Percentiles rank a stretch among this genome's conserved stretches.
Evolutionary conservation across 1,139 yeast genomes (phyloP).

Genomic region (Pichia sp.): DNA sequence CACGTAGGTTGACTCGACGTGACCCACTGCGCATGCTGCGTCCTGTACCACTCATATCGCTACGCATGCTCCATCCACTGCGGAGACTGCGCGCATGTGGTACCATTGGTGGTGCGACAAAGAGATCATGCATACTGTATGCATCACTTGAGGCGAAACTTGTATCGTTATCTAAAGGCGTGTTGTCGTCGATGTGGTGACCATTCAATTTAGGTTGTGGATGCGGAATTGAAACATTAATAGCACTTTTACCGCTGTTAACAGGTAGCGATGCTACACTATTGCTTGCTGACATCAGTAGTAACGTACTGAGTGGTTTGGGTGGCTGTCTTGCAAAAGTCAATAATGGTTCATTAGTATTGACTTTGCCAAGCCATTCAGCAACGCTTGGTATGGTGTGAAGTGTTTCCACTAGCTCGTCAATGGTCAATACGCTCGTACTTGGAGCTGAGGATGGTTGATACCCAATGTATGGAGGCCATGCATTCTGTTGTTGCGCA

Average conservation of each 20-base stretch:
- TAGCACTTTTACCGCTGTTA: too few relatives aligned
- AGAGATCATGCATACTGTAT: too few relatives aligned
- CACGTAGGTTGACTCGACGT: conserved; percentile 7
- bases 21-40: conserved; percentile 2
- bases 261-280: conserved; percentile 9
- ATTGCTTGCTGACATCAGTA: conserved; percentile 11
- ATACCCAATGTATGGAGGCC: conserved; percentile 13
- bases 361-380: conserved; percentile 10
- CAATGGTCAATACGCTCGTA: conserved; percentile 1
- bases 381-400: conserved; percentile 1
- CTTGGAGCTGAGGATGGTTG: conserved; percentile 6
- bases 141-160: conserved; percentile 1
- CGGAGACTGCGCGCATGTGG: conserved; percentile 8
- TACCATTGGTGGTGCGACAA: too few relatives aligned
- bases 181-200: neutral
- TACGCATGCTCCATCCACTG: conserved; percentile 7
- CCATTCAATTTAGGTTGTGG: neutral
- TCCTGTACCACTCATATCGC: too few relatives aligned
- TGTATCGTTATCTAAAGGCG: neutral
- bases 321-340: conserved; percentile 13
- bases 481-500: conserved; percentile 5
- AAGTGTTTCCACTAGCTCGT: conserved; percentile 2
- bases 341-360: conserved; percentile 9
- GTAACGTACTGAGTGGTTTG: conserved; percentile 8
- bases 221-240: too few relatives aligned